A percentile compares a stretch with the other conserved stretches of the same genome.
Evolutionary conservation across 2,329 filamentous ascomycete genomes (phyloP).

Genomic region (Aspergillus sp.): DNA sequence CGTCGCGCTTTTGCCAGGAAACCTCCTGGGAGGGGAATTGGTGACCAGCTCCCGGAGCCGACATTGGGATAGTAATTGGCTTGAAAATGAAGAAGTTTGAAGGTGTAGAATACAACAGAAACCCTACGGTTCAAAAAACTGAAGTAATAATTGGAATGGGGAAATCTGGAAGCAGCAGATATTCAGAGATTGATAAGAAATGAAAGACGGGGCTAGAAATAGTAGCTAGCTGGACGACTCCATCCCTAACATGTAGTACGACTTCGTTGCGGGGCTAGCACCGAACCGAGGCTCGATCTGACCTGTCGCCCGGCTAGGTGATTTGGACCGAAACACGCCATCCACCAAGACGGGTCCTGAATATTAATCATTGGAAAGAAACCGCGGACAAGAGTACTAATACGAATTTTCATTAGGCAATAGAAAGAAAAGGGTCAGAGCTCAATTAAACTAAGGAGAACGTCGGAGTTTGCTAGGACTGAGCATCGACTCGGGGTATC

Average conservation of each 20-base stretch:
- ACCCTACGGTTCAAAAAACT: too few species aligned
- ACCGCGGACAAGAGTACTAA: neutral
- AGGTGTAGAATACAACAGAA: neutral
- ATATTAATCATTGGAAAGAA: too few species aligned
- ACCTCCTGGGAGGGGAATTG: slow-evolving; percentile 73
- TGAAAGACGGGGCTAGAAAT: neutral
- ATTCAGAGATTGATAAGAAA: too few species aligned
- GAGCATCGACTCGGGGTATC: slow-evolving; percentile 49
- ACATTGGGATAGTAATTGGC: slow-evolving; percentile 30
- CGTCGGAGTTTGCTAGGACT: slow-evolving; percentile 35
- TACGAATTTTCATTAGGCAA: slow-evolving; percentile 1
- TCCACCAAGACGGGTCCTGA: too few species aligned
- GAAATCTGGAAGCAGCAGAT: too few species aligned
- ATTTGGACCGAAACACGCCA: too few species aligned
- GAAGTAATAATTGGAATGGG: too few species aligned
- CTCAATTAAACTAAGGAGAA: slow-evolving; percentile 20
- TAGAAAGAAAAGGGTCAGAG: slow-evolving; percentile 3
- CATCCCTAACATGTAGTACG: too few species aligned
- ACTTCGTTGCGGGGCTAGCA: slow-evolving; percentile 7
- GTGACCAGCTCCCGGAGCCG: slow-evolving; percentile 61
- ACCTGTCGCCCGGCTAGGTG: too few species aligned
- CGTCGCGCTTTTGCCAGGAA: slow-evolving; percentile 82
- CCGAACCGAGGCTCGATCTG: slow-evolving; percentile 8
- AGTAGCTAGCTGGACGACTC: too few species aligned
- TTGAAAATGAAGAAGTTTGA: neutral